Conservation (phyloP, 2,329 filamentous ascomycete species). For the Rutstroemia sp. region DNA sequence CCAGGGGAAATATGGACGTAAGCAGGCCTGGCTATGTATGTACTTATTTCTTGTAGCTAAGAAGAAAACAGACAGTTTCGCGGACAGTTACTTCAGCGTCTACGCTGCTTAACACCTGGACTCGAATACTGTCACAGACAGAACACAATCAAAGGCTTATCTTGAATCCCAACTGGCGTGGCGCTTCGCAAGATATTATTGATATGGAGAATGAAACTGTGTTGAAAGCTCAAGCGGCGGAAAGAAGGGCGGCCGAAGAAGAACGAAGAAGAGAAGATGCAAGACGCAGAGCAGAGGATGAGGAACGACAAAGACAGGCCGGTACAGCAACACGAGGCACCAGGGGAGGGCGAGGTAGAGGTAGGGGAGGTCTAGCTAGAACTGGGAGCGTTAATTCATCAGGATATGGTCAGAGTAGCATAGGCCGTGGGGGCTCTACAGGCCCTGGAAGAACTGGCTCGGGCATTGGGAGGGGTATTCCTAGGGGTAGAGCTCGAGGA, state of each 20-base stretch:
- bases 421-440: slow-evolving; percentile 22
- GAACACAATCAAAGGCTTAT: slow-evolving; percentile 95
- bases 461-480: slow-evolving; percentile 36
- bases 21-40: slow-evolving; percentile 18
- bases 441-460: slow-evolving; percentile 16
- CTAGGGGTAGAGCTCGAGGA: slow-evolving; percentile 47
- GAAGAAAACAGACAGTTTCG: slow-evolving; percentile 60
- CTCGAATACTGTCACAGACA: slow-evolving; percentile 88
- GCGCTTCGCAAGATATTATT: slow-evolving; percentile 76
- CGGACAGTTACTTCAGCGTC: slow-evolving; percentile 82
- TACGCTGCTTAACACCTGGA: slow-evolving; percentile 89
- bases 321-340: slow-evolving; percentile 31
- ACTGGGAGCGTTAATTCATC: slow-evolving; percentile 21
- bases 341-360: slow-evolving; percentile 24
- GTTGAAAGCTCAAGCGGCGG: slow-evolving; percentile 66
- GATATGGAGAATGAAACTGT: slow-evolving; percentile 77
- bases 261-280: slow-evolving; percentile 69
- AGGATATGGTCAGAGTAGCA: slow-evolving; percentile 10
- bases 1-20: slow-evolving; percentile 72
- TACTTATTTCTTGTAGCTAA: not conserved
- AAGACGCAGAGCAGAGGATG: slow-evolving; percentile 54
- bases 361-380: slow-evolving; percentile 21
- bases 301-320: slow-evolving; percentile 39
- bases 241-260: slow-evolving; percentile 70
- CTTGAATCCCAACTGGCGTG: slow-evolving; percentile 82